phyloP scores from a whole-genome alignment of 73 alveolate genomes.

The Paramecium pentaurelia region DNA sequence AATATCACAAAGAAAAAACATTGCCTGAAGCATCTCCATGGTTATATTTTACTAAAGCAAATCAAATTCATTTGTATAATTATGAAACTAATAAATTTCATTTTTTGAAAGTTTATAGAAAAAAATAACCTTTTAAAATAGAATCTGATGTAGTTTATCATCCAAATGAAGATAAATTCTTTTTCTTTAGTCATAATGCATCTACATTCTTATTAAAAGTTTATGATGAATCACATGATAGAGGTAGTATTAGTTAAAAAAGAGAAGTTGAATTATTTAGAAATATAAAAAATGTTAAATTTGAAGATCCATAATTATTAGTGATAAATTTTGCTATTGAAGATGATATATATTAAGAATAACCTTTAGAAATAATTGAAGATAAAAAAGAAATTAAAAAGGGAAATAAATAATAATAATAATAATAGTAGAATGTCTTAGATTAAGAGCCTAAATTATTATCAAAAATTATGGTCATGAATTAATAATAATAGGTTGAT shows the following conservation, averaged over 20 bases:
- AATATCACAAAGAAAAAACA: slow-evolving; percentile 38
- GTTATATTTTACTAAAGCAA: slow-evolving; percentile 32
- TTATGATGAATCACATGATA: slow-evolving; percentile 43
- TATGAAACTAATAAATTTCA: slow-evolving; percentile 43
- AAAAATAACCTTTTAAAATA: slow-evolving; percentile 13
- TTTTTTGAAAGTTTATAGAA: slow-evolving; percentile 34
- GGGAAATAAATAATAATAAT: not conserved
- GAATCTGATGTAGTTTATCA: slow-evolving; percentile 43
- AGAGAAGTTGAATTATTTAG: slow-evolving; percentile 58
- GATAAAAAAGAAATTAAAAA: not conserved
- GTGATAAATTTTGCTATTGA: not conserved
- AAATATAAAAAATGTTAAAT: slow-evolving; percentile 24
- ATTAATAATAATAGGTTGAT: not conserved
- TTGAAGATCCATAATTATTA: slow-evolving; percentile 53
- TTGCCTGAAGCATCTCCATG: not conserved
- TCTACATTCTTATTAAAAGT: slow-evolving; percentile 33
- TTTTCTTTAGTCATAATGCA: slow-evolving; percentile 39
- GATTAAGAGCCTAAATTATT: not conserved
- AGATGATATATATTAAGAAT: not conserved
- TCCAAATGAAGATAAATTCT: slow-evolving; percentile 36
- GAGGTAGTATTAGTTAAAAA: slow-evolving; percentile 31
- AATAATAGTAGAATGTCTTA: not conserved
- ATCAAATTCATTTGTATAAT: slow-evolving; percentile 49
- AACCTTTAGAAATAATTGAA: not conserved
- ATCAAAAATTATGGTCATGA: slow-evolving; percentile 12